phyloP scores from a whole-genome alignment of 768 basidiomycete species.

The Asterophora lycoperdoides region DNA sequence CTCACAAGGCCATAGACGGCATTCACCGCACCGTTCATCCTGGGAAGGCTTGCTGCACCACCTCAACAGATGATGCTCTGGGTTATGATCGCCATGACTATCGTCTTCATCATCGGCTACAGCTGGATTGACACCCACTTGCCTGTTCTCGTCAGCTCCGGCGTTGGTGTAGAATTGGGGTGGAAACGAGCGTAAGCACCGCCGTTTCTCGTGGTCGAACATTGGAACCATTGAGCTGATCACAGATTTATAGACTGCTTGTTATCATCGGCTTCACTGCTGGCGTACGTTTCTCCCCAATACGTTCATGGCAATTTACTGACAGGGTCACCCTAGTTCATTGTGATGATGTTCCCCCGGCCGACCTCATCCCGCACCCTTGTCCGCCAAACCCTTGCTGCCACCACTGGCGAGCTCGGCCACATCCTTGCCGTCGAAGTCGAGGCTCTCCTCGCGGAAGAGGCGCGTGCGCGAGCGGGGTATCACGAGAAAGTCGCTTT shows the following conservation, averaged over 20 bases:
- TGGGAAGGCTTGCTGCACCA: slow-evolving; percentile 32
- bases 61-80: slow-evolving; percentile 33
- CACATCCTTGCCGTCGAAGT: slow-evolving; percentile 37
- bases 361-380: slow-evolving; percentile 38
- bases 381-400: slow-evolving; percentile 38
- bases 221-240: background rate
- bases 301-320: background rate
- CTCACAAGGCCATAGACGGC: slow-evolving; percentile 23
- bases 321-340: slow-evolving; percentile 24
- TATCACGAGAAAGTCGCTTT: slow-evolving; percentile 27
- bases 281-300: slow-evolving; percentile 26
- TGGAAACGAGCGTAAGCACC: slow-evolving; percentile 40
- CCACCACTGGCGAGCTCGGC: slow-evolving; percentile 31
- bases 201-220: background rate
- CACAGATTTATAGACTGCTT: slow-evolving; percentile 27
- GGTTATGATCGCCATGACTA: slow-evolving; percentile 36
- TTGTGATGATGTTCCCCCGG: slow-evolving; percentile 45
- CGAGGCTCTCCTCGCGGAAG: slow-evolving; percentile 43
- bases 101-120: slow-evolving; percentile 39
- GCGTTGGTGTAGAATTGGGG: slow-evolving; percentile 34
- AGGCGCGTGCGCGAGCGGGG: slow-evolving; percentile 30
- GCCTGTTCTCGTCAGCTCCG: slow-evolving; percentile 24
- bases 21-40: slow-evolving; percentile 31
- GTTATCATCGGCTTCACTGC: slow-evolving; percentile 44
- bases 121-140: slow-evolving; percentile 39